Percentiles rank a stretch among this genome's conserved stretches.
phyloP scores from a whole-genome alignment of 441 rosid genomes.

The Aleurites moluccanus region DNA sequence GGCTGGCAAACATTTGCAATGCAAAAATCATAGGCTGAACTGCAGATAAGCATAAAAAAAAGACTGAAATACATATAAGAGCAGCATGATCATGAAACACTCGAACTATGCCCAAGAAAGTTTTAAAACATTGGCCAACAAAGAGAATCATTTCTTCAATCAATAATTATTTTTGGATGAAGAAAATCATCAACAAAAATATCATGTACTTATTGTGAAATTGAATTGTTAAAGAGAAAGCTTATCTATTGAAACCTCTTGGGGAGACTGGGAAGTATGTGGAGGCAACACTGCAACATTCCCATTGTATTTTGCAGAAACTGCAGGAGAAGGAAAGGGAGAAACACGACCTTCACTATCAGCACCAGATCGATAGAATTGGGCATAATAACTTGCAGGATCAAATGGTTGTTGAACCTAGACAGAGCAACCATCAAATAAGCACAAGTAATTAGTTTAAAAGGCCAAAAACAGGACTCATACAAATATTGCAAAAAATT shows the following conservation, averaged over 20 bases:
- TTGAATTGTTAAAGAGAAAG: conserved; percentile 16
- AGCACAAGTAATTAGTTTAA: conserved; percentile 27
- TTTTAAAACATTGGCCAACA: background rate
- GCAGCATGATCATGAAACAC: background rate
- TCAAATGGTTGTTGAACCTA: conserved; percentile 87
- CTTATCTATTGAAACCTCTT: conserved; percentile 66
- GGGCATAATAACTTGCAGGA: conserved; percentile 80
- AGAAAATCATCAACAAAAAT: background rate
- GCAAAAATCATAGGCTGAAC: background rate
- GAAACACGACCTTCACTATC: conserved; percentile 83
- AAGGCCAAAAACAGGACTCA: conserved; percentile 19
- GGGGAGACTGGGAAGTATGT: conserved; percentile 71
- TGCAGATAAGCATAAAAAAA: background rate
- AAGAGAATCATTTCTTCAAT: background rate
- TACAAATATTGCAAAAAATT: background rate
- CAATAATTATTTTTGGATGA: background rate
- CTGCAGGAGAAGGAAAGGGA: conserved; percentile 71
- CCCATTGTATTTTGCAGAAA: conserved; percentile 77
- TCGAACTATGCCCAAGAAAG: background rate
- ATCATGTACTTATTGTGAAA: background rate
- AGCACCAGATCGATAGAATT: conserved; percentile 68
- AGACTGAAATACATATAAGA: background rate
- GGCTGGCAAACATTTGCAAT: background rate
- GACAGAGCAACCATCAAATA: conserved; percentile 34
- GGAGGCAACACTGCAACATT: conserved; percentile 69